These are phyloP conservation scores for Leishmania turanica DNA, from an alignment of 208 protist genomes.

Conservation along the genomic window DNA sequence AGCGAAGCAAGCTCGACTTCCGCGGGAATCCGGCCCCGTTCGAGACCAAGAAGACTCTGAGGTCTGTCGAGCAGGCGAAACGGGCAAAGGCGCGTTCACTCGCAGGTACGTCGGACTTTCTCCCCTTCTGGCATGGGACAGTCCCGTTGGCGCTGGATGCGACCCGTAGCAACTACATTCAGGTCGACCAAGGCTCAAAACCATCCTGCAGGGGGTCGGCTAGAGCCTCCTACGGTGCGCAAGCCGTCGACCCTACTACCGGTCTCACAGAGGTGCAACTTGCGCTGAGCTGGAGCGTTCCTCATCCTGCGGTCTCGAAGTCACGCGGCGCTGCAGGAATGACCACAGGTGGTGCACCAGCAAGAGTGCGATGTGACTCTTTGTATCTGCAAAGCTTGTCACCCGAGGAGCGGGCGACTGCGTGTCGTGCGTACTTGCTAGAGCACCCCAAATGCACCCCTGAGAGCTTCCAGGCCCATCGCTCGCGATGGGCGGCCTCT, in stretches of 20 bases:
- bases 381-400: slow-evolving; percentile 36
- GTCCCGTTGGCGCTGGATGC: slow-evolving; percentile 56
- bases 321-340: not conserved
- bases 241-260: slow-evolving; percentile 60
- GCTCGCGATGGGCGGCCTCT: slow-evolving; percentile 46
- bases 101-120: slow-evolving; percentile 60
- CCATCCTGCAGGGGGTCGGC: slow-evolving; percentile 19
- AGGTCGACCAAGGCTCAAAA: slow-evolving; percentile 24
- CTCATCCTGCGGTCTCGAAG: slow-evolving; percentile 9
- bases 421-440: slow-evolving; percentile 47
- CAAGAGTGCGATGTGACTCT: slow-evolving; percentile 13
- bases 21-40: slow-evolving; percentile 84
- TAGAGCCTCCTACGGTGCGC: slow-evolving; percentile 25
- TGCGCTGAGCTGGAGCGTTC: slow-evolving; percentile 74
- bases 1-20: slow-evolving; percentile 69
- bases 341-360: not conserved
- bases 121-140: slow-evolving; percentile 62
- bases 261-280: slow-evolving; percentile 67
- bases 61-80: slow-evolving; percentile 52
- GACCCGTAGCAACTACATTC: slow-evolving; percentile 55
- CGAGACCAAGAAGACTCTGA: slow-evolving; percentile 63
- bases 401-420: slow-evolving; percentile 36
- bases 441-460: slow-evolving; percentile 62
- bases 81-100: slow-evolving; percentile 26
- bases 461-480: slow-evolving; percentile 32